Evolutionary conservation across 495 filamentous ascomycete genomes (phyloP), one percentile per base, ranked within the genome.

Genomic region (Tirmania nivea): DNA sequence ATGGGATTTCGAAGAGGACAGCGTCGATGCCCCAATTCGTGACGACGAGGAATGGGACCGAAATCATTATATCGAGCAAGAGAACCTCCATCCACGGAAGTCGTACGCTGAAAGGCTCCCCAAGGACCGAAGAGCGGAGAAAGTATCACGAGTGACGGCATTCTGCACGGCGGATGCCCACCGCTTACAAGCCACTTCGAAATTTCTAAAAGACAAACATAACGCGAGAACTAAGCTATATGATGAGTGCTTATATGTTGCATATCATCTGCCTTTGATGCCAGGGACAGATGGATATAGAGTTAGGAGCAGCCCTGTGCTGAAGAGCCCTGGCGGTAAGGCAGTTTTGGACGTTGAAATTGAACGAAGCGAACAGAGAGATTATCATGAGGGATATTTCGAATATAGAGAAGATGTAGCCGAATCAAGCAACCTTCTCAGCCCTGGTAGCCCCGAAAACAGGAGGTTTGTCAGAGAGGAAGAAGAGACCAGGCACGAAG

Each of bases 201-300:
- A 83, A 48, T 99, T 99, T 69, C 73, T 94, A 36, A 84, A 81
- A 63, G 84, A 81, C 48, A 78, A 78, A 62, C 90, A 99, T 73
- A 80, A 81, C n/a, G 92, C 86, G 0, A 78, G 84, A 69, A 93
- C 88, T 42, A 99, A 99, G 66, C 73, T 96, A n/a, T 99, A 99
- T 66, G 92, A 96, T 66, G 92, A 99, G 63, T 96, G 92, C 63
- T 72, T 99, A 17, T 99, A 99, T 61, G 83, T 79, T 6, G 90
- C 89, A 34, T 99, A 96, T 66, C 88, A 96, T 69, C 69, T 94
- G 25, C 90, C 90, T 9, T 66, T 99, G 50, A 69, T 96, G 50
- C 80, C 83, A 8, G 92, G 90, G 0, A 73, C 70, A 47, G 85
- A 90, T 35, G 90, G 92, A 7, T 94, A 85, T 62, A 72, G 90